These are phyloP conservation scores for Clavariopsis aquatica DNA, from an alignment of 495 filamentous ascomycete genomes.

Conservation along the genomic window DNA sequence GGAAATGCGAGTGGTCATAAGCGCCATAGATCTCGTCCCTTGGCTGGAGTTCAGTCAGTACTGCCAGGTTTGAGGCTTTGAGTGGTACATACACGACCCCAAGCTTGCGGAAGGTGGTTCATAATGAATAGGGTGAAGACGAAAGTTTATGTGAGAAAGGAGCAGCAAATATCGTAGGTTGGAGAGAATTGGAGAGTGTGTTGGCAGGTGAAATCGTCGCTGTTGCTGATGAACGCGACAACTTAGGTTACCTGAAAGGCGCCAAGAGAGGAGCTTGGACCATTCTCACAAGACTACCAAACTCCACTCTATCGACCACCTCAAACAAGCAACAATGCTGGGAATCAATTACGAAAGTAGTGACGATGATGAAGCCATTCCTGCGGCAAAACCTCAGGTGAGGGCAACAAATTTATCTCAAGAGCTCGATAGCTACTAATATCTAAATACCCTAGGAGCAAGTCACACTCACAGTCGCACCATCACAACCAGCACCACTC, in stretches of 20 bases:
- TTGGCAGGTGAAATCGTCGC: constrained; percentile 30
- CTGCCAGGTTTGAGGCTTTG: constrained; percentile 17
- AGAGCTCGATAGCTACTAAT: constrained; percentile 42
- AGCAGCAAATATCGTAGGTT: not conserved
- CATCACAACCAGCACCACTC: not conserved
- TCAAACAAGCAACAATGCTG: constrained; percentile 27
- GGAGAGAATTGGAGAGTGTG: not conserved
- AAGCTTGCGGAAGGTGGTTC: constrained; percentile 94
- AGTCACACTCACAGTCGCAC: constrained; percentile 2
- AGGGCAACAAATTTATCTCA: not conserved
- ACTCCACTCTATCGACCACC: not conserved
- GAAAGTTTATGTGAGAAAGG: not conserved
- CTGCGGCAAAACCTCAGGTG: constrained; percentile 18
- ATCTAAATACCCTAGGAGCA: constrained; percentile 7
- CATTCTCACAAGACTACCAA: constrained; percentile 24
- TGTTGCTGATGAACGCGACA: constrained; percentile 33
- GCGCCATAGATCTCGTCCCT: constrained; percentile 93
- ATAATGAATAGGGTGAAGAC: constrained; percentile 51
- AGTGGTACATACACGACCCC: constrained; percentile 78
- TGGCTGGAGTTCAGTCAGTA: constrained; percentile 59
- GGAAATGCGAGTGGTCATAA: constrained; percentile 84
- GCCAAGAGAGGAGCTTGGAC: constrained; percentile 20
- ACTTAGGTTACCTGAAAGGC: constrained; percentile 13
- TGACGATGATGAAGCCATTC: constrained; percentile 35
- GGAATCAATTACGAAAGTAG: constrained; percentile 38